Conservation (phyloP, 2,329 filamentous ascomycete species). For the Bipolaris bicolor region DNA sequence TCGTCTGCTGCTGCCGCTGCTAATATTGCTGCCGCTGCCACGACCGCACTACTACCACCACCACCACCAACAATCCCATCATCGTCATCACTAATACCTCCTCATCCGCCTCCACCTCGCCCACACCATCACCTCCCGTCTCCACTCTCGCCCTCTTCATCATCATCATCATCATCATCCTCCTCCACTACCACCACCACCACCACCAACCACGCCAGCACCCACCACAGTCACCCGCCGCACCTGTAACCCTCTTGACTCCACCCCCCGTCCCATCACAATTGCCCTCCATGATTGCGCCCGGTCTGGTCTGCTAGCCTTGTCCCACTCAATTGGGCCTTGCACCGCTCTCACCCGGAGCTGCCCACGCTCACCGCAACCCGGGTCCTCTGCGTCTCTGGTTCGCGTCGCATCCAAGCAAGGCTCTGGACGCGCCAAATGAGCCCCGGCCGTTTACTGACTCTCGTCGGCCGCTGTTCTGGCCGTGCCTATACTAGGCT, state of each 20-base stretch:
- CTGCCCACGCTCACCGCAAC: conserved; percentile 18
- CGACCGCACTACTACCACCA: background rate
- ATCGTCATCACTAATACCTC: background rate
- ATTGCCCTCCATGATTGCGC: conserved; percentile 31
- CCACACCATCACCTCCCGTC: background rate
- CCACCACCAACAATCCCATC: background rate
- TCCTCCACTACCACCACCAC: background rate
- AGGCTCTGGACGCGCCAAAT: conserved; percentile 37
- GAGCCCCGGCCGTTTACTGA: conserved; percentile 32
- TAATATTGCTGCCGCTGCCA: background rate
- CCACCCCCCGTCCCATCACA: conserved; percentile 4
- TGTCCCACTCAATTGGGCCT: conserved; percentile 18
- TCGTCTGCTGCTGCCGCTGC: conserved; percentile 1
- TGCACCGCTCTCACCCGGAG: conserved; percentile 17
- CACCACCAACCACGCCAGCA: background rate
- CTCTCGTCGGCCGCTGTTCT: conserved; percentile 37
- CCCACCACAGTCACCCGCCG: background rate
- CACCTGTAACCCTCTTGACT: background rate
- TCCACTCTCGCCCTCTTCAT: conserved; percentile 5
- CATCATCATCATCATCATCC: conserved; percentile 4
- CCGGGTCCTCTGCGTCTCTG: conserved; percentile 19
- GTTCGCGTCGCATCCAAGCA: conserved; percentile 22
- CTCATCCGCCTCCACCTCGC: background rate
- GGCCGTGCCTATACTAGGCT: conserved; percentile 34
- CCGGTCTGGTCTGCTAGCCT: conserved; percentile 25